A percentile compares a stretch with the other conserved stretches of the same genome.
Evolutionary conservation across 192 early-diverging fungal genomes (phyloP).

Genomic region (Coemansia sp.): DNA sequence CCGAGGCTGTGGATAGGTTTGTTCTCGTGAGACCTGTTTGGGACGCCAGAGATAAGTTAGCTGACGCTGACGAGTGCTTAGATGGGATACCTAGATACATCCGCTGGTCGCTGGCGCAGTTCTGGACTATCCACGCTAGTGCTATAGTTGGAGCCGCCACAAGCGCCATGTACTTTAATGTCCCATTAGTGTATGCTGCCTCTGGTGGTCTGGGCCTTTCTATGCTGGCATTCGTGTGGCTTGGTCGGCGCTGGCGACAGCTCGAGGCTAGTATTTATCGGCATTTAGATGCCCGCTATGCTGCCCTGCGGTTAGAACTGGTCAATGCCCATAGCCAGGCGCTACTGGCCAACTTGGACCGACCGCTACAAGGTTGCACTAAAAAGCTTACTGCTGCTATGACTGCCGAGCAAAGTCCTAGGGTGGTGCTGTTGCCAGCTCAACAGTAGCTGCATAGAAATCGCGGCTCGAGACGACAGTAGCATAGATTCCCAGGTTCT

Average conservation of each 20-base stretch:
- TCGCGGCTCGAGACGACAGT: slow-evolving; percentile 22
- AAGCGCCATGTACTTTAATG: slow-evolving; percentile 5
- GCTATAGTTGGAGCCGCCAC: slow-evolving; percentile 17
- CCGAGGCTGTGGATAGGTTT: slow-evolving; percentile 32
- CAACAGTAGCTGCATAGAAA: slow-evolving; percentile 26
- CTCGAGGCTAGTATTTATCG: slow-evolving; percentile 20
- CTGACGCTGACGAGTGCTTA: slow-evolving; percentile 19
- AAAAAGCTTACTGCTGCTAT: background rate
- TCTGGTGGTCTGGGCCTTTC: slow-evolving; percentile 21
- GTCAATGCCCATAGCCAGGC: slow-evolving; percentile 13
- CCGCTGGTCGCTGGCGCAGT: slow-evolving; percentile 39
- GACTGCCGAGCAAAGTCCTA: background rate
- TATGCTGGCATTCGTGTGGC: slow-evolving; percentile 35
- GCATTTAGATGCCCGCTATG: slow-evolving; percentile 25
- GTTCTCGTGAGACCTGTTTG: slow-evolving; percentile 38
- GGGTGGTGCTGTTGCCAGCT: background rate
- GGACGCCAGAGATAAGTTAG: slow-evolving; percentile 25
- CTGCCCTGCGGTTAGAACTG: slow-evolving; percentile 17
- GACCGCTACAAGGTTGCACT: slow-evolving; percentile 16
- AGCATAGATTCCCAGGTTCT: background rate
- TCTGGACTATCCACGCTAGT: slow-evolving; percentile 39
- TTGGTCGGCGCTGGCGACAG: slow-evolving; percentile 35
- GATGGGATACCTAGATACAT: slow-evolving; percentile 34
- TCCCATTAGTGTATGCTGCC: slow-evolving; percentile 22
- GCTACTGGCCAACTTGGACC: slow-evolving; percentile 27